Conservation (phyloP, 148 eudicot genomes). For the Amaranthus palmeri region DNA sequence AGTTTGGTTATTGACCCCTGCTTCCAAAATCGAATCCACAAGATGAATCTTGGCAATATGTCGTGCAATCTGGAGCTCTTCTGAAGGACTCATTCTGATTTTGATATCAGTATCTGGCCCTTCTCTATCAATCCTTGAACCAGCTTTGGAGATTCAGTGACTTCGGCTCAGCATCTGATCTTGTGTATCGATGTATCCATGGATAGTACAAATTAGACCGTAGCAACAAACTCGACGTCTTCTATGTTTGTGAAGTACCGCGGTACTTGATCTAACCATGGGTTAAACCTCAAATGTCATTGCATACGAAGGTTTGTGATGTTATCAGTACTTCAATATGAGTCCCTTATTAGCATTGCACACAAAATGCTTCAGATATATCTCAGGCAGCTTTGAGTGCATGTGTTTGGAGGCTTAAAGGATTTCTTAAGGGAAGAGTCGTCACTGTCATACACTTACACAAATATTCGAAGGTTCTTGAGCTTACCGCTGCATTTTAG, state of each 20-base stretch:
- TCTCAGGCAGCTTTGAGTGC: too few species aligned
- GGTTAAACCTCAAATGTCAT: too few species aligned
- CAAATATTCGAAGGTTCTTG: too few species aligned
- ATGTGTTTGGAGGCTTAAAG: too few species aligned
- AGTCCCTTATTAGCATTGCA: neutral
- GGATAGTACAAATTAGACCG: neutral
- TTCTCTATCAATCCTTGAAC: neutral
- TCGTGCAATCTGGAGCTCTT: neutral
- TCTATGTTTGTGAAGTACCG: neutral
- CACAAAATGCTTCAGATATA: too few species aligned
- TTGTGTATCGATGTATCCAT: neutral
- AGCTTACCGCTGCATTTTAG: neutral
- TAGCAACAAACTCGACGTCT: neutral
- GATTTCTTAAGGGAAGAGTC: too few species aligned
- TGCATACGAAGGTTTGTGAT: too few species aligned
- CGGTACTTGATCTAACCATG: too few species aligned
- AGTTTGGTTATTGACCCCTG: constrained; percentile 2
- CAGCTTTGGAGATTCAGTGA: neutral
- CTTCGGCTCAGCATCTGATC: neutral
- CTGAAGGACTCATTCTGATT: neutral
- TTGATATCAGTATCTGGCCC: neutral
- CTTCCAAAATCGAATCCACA: neutral
- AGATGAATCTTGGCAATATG: constrained; percentile 5
- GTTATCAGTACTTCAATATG: too few species aligned
- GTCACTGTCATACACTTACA: too few species aligned